Evolutionary conservation across 2,329 filamentous ascomycete species (phyloP).

Genomic region (Reticulascus tulasneorum): DNA sequence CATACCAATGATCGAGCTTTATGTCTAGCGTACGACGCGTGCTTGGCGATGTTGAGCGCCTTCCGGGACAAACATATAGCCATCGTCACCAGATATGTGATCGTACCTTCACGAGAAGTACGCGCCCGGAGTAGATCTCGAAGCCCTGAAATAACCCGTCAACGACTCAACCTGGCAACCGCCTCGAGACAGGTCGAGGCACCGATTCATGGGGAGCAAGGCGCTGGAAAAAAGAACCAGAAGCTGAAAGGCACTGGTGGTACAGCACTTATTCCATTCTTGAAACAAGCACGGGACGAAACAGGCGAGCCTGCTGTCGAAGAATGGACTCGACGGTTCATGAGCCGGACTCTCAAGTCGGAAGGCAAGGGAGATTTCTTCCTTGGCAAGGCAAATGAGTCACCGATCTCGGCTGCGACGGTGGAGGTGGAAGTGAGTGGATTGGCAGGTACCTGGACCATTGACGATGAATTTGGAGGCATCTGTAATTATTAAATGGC

Average conservation of each 20-base stretch:
- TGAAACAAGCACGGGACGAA: slow-evolving; percentile 95
- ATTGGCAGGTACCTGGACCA: slow-evolving; percentile 81
- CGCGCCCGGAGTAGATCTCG: slow-evolving; percentile 59
- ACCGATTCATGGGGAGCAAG: slow-evolving; percentile 10
- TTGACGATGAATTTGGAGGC: slow-evolving; percentile 73
- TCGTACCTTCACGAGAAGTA: slow-evolving; percentile 77
- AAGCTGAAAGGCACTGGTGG: slow-evolving; percentile 87
- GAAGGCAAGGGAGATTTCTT: slow-evolving; percentile 55
- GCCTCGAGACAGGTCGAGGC: slow-evolving; percentile 42
- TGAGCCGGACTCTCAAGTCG: slow-evolving; percentile 47
- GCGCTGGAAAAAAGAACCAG: slow-evolving; percentile 33
- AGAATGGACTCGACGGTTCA: slow-evolving; percentile 55
- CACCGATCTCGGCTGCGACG: slow-evolving; percentile 28
- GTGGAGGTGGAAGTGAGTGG: slow-evolving; percentile 54
- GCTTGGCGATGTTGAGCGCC: slow-evolving; percentile 63
- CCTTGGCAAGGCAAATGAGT: slow-evolving; percentile 48
- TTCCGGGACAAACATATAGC: slow-evolving; percentile 94
- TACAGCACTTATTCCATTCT: slow-evolving; percentile 88
- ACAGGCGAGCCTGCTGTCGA: slow-evolving; percentile 86
- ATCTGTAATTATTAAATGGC: slow-evolving; percentile 56
- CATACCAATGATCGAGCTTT: slow-evolving; percentile 60
- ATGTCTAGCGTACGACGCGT: slow-evolving; percentile 83
- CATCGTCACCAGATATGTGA: slow-evolving; percentile 93
- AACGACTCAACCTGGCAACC: slow-evolving; percentile 58
- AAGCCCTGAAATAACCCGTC: slow-evolving; percentile 48